Evolutionary conservation across 306 rosid species (phyloP), one percentile per base, ranked within the genome.

Genomic region (Arachis stenosperma): DNA sequence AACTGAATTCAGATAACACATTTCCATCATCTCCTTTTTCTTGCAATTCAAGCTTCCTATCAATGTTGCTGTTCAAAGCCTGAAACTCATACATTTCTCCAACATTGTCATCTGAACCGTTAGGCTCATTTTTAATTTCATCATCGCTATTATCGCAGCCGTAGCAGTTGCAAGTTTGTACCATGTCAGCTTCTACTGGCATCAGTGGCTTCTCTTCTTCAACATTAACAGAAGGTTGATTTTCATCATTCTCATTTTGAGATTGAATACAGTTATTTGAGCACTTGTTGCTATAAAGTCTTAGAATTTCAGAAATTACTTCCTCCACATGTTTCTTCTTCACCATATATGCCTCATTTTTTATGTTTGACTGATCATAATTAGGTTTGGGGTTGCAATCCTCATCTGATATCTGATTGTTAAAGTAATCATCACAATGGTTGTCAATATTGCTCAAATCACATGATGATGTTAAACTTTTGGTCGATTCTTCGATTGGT

Each of bases 321-420:
- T 69, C 79, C 41, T 84, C 70, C 36, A 58, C 59, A 2, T 86
- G 56, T 56, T 71, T 82, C 61, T 71, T 82, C 61, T 37, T 75
- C 17, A 44, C 79, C 17, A 43, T 29, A 3, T 65, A 56, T 29
- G 40, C 42, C 27, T 82, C 80, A 13, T 27, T 50, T 73, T 40
- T 43, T 41, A 48, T 73, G 61, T 65, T 61, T 40, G 53, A 74
- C 37, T 56, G 6, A 22, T 41, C 71, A 22, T 48, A 67, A 54
- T 14, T 56, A 68, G 65, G 15, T 27, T 41, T 59, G 55, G 69
- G 30, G 75, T 58, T 60, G 64, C 30, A 72, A 52, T 52, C 57
- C 57, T 52, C 69, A 27, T 56, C 75, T 53, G 39, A 58, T 8
- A 61, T 58, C 74, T 72, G 68, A 55, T 71, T 59, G 43, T 81